Evolutionary conservation across 106 monocot species (phyloP), one percentile per base, ranked within the genome.

Genomic region (Dendrobium catenatum): DNA sequence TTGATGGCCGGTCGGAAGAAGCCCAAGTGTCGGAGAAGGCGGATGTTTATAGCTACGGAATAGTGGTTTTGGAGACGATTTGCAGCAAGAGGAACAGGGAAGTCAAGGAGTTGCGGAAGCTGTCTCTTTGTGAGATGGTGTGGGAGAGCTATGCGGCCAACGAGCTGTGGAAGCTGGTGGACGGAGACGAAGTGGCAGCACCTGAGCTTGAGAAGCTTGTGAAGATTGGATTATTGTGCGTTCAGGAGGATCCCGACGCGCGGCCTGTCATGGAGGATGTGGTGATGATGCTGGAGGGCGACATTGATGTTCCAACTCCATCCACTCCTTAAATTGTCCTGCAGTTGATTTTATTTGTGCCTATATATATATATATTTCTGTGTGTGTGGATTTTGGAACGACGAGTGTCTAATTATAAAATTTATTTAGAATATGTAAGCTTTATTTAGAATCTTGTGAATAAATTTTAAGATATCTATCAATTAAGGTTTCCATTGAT

Each of bases 11-110:
- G 9, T 9, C 31, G 1, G 31, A 26, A n/a, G 80, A 56, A 13
- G 56, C 41, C 15, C 27, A 74, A 0, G 55, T 89, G 9, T 79
- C 86, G 0, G 79, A 59, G 46, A 90, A 90, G 81, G 79, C 54
- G 10, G 90, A 90, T 66, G 87, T 85, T 3, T 90, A 88, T 22
- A 87, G 90, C 54, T 90, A 75, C 42, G 87, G 90, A 3, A 37
- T 90, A 1, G 51, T 90, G 77, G 79, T 90, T 51, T 44, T 87
- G 27, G 87, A 90, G 77, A 87, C 88, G 6, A 29, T 83, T 17
- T 78, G 85, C 72, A 75, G 87, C 81, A 72, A 55, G 77, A 88
- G 75, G 79, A 42, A 15, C 15, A 55, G 46, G 46, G 46, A 46
- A 0, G 46, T 46, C 46, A 46, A 46, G 1, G 8, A 0, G 9